phyloP scores from a whole-genome alignment of 1,284 basidiomycete species.

The Irpex rosettiformis region DNA sequence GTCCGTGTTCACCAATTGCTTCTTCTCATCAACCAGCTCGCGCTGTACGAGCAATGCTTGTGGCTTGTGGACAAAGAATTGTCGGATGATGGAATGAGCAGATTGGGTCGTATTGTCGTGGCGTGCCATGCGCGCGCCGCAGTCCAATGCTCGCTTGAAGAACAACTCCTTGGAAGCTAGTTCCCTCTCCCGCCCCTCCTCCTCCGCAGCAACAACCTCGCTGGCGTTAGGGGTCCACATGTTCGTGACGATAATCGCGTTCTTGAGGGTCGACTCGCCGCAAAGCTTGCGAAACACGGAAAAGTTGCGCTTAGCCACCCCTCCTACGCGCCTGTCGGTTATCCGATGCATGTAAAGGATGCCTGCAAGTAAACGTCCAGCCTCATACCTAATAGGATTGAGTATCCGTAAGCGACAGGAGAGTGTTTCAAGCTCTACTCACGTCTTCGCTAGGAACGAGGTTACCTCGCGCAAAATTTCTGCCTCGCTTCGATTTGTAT shows the following conservation, averaged over 20 bases:
- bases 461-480: slow-evolving; percentile 36
- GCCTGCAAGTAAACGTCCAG: slow-evolving; percentile 41
- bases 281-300: slow-evolving; percentile 47
- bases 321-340: slow-evolving; percentile 46
- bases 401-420: neutral
- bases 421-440: neutral
- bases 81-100: slow-evolving; percentile 14
- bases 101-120: slow-evolving; percentile 17
- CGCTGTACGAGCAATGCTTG: slow-evolving; percentile 14
- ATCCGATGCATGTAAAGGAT: slow-evolving; percentile 54
- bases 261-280: slow-evolving; percentile 42
- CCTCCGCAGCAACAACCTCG: slow-evolving; percentile 1
- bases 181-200: slow-evolving; percentile 10
- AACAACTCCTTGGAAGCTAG: slow-evolving; percentile 11
- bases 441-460: slow-evolving; percentile 28
- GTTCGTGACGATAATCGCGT: slow-evolving; percentile 47
- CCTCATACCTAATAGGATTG: slow-evolving; percentile 32
- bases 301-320: slow-evolving; percentile 46
- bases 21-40: slow-evolving; percentile 18
- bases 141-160: slow-evolving; percentile 18
- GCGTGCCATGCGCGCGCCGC: slow-evolving; percentile 14
- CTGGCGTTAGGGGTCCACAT: slow-evolving; percentile 37
- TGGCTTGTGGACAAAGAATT: slow-evolving; percentile 13
- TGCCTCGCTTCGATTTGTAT: slow-evolving; percentile 32
- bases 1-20: slow-evolving; percentile 12